A percentile compares a stretch with the other conserved stretches of the same genome.
phyloP scores from a whole-genome alignment of 495 filamentous ascomycete genomes.

The Penicillium coprophilum region DNA sequence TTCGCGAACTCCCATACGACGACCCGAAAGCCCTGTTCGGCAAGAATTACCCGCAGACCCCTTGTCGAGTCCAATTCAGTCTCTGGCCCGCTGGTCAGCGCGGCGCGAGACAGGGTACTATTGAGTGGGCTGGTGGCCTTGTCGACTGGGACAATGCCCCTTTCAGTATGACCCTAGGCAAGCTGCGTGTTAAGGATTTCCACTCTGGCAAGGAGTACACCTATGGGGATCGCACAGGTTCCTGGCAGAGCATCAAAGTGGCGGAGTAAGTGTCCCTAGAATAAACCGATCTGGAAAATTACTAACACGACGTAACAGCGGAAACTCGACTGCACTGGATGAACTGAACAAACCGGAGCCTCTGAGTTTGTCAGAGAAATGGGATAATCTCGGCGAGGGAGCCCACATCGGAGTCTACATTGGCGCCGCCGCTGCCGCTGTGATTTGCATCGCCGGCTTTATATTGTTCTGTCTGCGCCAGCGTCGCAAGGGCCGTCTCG shows the following conservation, averaged over 20 bases:
- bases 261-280: slow-evolving; percentile 46
- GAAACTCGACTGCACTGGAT: slow-evolving; percentile 57
- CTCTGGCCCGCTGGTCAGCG: slow-evolving; percentile 76
- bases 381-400: slow-evolving; percentile 52
- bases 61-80: slow-evolving; percentile 78
- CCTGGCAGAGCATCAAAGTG: slow-evolving; percentile 42
- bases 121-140: slow-evolving; percentile 48
- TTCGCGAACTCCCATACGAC: slow-evolving; percentile 61
- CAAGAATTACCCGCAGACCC: slow-evolving; percentile 83
- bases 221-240: slow-evolving; percentile 38
- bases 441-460: slow-evolving; percentile 48
- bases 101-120: slow-evolving; percentile 52
- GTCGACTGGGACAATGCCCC: slow-evolving; percentile 66
- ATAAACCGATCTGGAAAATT: neutral
- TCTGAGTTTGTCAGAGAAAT: slow-evolving; percentile 55
- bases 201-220: slow-evolving; percentile 41
- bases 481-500: slow-evolving; percentile 61
- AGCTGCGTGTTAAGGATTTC: slow-evolving; percentile 39
- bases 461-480: slow-evolving; percentile 65
- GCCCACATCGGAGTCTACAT: slow-evolving; percentile 61
- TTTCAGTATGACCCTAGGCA: slow-evolving; percentile 67
- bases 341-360: slow-evolving; percentile 33
- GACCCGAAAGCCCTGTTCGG: slow-evolving; percentile 53
- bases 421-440: slow-evolving; percentile 49
- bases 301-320: slow-evolving; percentile 25